phyloP scores from a whole-genome alignment of 1,284 basidiomycete genomes.

The Tilletia indica region DNA sequence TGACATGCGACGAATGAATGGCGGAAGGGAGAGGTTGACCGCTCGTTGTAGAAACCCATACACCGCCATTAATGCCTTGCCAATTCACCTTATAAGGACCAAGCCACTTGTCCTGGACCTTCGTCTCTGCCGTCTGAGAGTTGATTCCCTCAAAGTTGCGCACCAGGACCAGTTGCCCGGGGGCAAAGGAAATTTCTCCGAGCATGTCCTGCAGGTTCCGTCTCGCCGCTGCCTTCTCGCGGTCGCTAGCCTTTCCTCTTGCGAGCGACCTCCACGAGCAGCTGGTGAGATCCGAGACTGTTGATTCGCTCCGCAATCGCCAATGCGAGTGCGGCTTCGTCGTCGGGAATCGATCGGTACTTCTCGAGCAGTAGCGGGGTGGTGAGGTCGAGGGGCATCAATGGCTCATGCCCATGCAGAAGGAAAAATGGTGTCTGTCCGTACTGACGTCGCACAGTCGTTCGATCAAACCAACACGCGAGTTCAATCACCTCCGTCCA shows the following conservation, averaged over 20 bases:
- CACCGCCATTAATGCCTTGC: neutral
- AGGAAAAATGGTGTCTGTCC: neutral
- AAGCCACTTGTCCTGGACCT: neutral
- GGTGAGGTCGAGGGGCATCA: neutral
- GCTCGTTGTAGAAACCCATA: neutral
- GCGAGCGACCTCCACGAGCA: neutral
- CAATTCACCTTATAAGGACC: neutral
- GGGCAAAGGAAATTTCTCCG: neutral
- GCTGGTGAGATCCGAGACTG: neutral
- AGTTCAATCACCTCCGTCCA: neutral
- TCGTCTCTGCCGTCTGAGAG: neutral
- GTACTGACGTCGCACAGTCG: neutral
- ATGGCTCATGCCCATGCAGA: neutral
- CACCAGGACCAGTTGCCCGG: neutral
- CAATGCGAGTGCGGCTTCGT: neutral
- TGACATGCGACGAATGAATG: neutral
- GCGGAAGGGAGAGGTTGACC: neutral
- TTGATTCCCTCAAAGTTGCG: neutral
- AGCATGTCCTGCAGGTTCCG: constrained; percentile 1
- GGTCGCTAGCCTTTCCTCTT: neutral
- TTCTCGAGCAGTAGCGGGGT: neutral
- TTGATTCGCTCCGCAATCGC: neutral
- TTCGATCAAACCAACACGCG: neutral
- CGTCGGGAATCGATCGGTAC: neutral
- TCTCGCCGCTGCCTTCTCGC: neutral